phyloP scores from a whole-genome alignment of 192 early-diverging fungal genomes.

The Cladochytrium replicatum region DNA sequence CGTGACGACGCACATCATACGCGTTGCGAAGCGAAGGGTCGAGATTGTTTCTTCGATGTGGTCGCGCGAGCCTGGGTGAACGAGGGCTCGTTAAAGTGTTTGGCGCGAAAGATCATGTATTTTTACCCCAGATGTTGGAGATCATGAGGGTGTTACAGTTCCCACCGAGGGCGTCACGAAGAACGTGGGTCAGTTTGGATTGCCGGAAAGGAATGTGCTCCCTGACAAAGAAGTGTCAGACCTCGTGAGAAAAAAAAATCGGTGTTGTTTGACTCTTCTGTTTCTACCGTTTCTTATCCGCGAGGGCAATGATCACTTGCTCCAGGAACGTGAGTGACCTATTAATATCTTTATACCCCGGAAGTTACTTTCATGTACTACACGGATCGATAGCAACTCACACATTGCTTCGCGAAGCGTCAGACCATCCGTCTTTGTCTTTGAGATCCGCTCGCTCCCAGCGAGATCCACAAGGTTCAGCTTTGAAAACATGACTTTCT shows the following conservation, averaged over 20 bases:
- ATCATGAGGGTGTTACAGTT: slow-evolving; percentile 56
- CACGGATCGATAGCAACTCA: slow-evolving; percentile 7
- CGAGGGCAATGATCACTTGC: slow-evolving; percentile 53
- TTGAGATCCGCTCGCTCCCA: slow-evolving; percentile 48
- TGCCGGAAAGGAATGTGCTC: slow-evolving; percentile 57
- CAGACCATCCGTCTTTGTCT: slow-evolving; percentile 47
- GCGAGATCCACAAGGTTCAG: slow-evolving; percentile 54
- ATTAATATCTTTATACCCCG: slow-evolving; percentile 40
- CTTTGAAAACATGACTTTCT: slow-evolving; percentile 46
- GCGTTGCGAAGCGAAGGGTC: slow-evolving; percentile 50
- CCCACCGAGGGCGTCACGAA: slow-evolving; percentile 51
- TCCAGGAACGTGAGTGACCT: slow-evolving; percentile 52
- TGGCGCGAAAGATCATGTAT: neutral
- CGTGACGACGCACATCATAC: slow-evolving; percentile 56
- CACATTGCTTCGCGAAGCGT: slow-evolving; percentile 55
- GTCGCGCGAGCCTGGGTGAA: slow-evolving; percentile 23
- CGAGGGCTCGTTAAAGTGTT: neutral
- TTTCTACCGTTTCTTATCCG: slow-evolving; percentile 43
- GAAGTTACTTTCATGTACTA: neutral
- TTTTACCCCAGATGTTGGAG: slow-evolving; percentile 46
- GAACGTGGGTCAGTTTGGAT: slow-evolving; percentile 50
- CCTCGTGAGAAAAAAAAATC: neutral
- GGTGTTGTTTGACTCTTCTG: neutral
- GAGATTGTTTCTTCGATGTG: slow-evolving; percentile 58
- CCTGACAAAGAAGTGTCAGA: slow-evolving; percentile 17